Percentiles rank a stretch among this genome's conserved stretches.
These are phyloP conservation scores for Pestalotiopsis sp. DNA, from an alignment of 2,329 filamentous ascomycete species.

Conservation along the genomic window DNA sequence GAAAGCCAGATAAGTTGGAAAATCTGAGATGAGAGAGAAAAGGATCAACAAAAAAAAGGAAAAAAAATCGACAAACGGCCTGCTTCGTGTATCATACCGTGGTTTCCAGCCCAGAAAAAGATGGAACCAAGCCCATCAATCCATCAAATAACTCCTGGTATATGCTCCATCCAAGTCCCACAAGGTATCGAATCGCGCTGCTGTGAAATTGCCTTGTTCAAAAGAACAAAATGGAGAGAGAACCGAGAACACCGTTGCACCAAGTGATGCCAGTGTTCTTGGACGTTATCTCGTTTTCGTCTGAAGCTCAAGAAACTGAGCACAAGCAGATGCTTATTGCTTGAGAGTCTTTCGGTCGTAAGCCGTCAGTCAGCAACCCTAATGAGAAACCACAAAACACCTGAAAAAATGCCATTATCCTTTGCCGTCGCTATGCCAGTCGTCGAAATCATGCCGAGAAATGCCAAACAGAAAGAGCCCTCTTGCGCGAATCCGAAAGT, in stretches of 20 bases:
- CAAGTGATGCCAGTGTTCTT: neutral
- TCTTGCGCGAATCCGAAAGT: neutral
- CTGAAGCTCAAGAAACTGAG: neutral
- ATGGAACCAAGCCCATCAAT: neutral
- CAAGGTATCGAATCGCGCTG: slow-evolving; percentile 12
- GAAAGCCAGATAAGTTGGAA: slow-evolving; percentile 12
- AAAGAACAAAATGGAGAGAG: slow-evolving; percentile 16
- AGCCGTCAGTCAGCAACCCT: neutral
- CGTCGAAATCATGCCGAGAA: neutral
- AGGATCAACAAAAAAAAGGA: slow-evolving; percentile 20
- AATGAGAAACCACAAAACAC: neutral
- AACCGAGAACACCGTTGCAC: slow-evolving; percentile 14
- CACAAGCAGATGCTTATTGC: neutral
- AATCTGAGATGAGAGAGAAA: slow-evolving; percentile 17
- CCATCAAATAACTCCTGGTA: slow-evolving; percentile 35
- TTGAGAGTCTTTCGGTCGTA: neutral
- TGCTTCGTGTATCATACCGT: slow-evolving; percentile 21
- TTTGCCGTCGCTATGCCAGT: neutral
- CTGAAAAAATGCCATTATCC: neutral
- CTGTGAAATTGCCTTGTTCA: neutral
- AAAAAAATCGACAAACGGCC: slow-evolving; percentile 18
- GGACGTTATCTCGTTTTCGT: neutral
- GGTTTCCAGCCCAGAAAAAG: slow-evolving; percentile 19
- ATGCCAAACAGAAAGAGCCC: neutral
- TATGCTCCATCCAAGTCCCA: slow-evolving; percentile 26